Conservation (phyloP, 345 rosid genomes). For the Sonneratia alba region DNA sequence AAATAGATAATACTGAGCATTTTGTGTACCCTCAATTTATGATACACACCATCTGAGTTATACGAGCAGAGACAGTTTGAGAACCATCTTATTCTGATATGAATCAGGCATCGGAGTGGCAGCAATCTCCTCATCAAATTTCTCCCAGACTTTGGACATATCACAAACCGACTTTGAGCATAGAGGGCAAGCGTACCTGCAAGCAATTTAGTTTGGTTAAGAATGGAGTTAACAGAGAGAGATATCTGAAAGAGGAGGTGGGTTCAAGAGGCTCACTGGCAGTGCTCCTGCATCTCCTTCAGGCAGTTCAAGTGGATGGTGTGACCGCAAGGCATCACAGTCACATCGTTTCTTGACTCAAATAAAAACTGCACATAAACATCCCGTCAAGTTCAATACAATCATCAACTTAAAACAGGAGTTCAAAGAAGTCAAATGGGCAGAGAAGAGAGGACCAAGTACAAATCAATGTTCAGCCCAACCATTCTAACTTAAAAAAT, state of each 20-base stretch:
- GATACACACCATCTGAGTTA: neutral
- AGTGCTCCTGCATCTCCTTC: conserved; percentile 76
- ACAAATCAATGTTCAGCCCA: neutral
- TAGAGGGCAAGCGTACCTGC: conserved; percentile 79
- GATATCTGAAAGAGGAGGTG: neutral
- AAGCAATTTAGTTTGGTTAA: neutral
- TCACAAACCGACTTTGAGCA: conserved; percentile 89
- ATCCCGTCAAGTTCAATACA: neutral
- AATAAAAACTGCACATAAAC: conserved; percentile 52
- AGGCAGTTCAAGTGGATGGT: conserved; percentile 71
- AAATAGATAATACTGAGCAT: neutral
- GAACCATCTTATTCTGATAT: conserved; percentile 51
- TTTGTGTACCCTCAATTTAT: neutral
- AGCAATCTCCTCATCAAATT: conserved; percentile 66
- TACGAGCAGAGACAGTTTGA: too few species aligned
- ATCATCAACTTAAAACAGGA: neutral
- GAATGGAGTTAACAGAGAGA: neutral
- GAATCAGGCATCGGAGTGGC: conserved; percentile 77
- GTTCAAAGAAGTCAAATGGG: neutral
- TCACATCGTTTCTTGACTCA: conserved; percentile 63
- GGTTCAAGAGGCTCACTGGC: conserved; percentile 37
- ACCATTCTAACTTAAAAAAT: neutral
- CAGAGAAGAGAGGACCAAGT: neutral
- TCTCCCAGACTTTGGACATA: conserved; percentile 92
- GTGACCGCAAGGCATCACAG: conserved; percentile 78